phyloP scores from a whole-genome alignment of 768 basidiomycete genomes.

The Pleurotus salmoneostramineus region DNA sequence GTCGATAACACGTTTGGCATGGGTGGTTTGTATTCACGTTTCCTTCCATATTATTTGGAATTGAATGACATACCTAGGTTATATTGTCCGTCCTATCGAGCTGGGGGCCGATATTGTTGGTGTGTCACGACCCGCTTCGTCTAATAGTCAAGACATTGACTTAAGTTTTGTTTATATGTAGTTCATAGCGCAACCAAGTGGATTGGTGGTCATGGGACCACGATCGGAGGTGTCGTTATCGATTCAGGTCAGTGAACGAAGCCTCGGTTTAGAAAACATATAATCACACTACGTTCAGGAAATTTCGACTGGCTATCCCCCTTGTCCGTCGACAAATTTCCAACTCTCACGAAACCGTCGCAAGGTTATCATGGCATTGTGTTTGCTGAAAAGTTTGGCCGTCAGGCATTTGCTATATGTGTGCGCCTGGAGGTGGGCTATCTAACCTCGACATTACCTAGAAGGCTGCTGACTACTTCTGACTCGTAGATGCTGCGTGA shows the following conservation, averaged over 20 bases:
- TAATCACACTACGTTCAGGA: constrained; percentile 24
- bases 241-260: constrained; percentile 48
- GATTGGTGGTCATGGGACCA: constrained; percentile 81
- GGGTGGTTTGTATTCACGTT: constrained; percentile 36
- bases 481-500: constrained; percentile 48
- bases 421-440: constrained; percentile 43
- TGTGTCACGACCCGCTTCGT: constrained; percentile 18
- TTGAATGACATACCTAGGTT: constrained; percentile 27
- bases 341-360: constrained; percentile 67
- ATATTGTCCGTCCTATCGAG: constrained; percentile 65
- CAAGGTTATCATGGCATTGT: constrained; percentile 75
- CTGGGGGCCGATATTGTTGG: constrained; percentile 77
- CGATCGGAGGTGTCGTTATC: constrained; percentile 72
- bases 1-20: constrained; percentile 82
- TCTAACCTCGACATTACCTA: neutral
- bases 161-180: constrained; percentile 5
- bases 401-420: constrained; percentile 60
- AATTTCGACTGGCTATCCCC: constrained; percentile 64
- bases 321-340: constrained; percentile 57
- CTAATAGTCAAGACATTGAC: neutral
- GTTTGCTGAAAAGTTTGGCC: constrained; percentile 64
- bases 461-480: constrained; percentile 16
- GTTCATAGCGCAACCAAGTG: constrained; percentile 83
- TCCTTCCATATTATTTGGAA: neutral
- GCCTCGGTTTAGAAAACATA: neutral